Percentiles rank a stretch among this genome's conserved stretches.
Conservation (phyloP, 306 rosid genomes). For the Vigna mungo region DNA sequence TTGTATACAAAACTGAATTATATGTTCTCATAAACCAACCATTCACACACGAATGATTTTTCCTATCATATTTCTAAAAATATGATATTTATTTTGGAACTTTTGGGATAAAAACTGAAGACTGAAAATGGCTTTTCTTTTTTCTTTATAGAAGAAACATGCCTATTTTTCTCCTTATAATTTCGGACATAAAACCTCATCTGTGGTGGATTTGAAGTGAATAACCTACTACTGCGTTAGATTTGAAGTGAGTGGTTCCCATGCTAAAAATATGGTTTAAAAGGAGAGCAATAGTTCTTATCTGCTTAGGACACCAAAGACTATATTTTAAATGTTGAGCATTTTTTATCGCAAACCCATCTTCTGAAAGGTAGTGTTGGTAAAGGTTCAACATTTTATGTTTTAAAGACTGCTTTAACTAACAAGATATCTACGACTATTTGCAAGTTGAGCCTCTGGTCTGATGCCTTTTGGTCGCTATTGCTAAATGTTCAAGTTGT, state of each 20-base stretch:
- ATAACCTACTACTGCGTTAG: neutral
- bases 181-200: neutral
- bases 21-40: neutral
- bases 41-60: neutral
- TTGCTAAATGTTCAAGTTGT: neutral
- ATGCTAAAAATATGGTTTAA: neutral
- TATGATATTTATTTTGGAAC: neutral
- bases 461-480: neutral
- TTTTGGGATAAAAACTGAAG: neutral
- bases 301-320: neutral
- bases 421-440: neutral
- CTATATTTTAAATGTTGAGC: neutral
- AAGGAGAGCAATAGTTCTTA: neutral
- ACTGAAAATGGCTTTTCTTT: neutral
- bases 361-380: neutral
- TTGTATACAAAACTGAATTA: neutral
- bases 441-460: constrained; percentile 23
- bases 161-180: neutral
- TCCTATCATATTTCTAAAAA: neutral
- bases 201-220: neutral
- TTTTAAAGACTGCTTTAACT: neutral
- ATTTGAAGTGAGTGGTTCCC: neutral
- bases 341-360: neutral
- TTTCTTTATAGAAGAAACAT: neutral
- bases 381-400: constrained; percentile 5